Conservation (phyloP, 1,284 basidiomycete genomes). For the Trichosporon sp. region DNA sequence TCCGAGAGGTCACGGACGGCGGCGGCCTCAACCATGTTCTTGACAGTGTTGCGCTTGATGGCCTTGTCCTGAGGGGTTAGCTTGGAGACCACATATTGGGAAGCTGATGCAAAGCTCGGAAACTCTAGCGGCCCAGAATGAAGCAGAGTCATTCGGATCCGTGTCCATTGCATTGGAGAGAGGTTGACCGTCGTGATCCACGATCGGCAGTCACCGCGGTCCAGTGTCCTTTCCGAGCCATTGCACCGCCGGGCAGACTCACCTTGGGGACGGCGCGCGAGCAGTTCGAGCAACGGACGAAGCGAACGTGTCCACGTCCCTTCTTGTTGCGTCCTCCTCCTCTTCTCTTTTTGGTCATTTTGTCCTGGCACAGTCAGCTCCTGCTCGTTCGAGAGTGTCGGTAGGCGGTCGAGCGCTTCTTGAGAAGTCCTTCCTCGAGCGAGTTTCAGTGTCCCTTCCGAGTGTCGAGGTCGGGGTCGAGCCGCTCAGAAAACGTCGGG, state of each 20-base stretch:
- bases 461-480: background rate
- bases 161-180: no score
- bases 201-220: background rate
- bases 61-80: slow-evolving; percentile 75
- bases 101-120: background rate
- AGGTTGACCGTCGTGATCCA: no score
- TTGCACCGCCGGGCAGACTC: slow-evolving; percentile 19
- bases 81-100: background rate
- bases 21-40: slow-evolving; percentile 99
- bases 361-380: slow-evolving; percentile 19
- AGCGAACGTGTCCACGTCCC: slow-evolving; percentile 91
- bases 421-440: background rate
- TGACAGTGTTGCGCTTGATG: slow-evolving; percentile 99
- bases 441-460: background rate
- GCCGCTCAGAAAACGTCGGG: background rate
- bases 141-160: background rate
- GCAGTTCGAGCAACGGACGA: slow-evolving; percentile 95
- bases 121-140: background rate
- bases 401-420: background rate
- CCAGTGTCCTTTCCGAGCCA: background rate
- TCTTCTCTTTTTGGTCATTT: slow-evolving; percentile 96
- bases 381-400: background rate
- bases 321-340: slow-evolving; percentile 97
- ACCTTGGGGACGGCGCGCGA: slow-evolving; percentile 75
- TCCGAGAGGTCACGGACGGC: slow-evolving; percentile 97